Evolutionary conservation across 352 stramenopile genomes (phyloP).

Genomic region (Chrysophaeum taylorii): DNA sequence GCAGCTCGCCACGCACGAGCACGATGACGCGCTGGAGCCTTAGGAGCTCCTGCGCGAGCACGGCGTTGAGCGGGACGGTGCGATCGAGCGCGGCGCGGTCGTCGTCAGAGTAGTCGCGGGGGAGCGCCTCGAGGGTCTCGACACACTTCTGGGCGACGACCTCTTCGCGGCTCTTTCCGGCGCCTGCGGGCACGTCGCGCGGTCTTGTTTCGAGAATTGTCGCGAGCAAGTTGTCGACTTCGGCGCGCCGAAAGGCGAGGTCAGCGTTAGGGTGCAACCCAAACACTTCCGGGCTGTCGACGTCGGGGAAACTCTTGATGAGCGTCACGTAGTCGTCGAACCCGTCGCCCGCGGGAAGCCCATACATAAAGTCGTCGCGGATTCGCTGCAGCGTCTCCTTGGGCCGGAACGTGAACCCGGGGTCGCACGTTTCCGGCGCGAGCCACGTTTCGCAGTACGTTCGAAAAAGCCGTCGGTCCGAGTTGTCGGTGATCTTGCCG

Average conservation of each 20-base stretch:
- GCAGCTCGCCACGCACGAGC: slow-evolving; percentile 70
- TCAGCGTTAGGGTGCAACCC: slow-evolving; percentile 86
- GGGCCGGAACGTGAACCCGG: slow-evolving; percentile 76
- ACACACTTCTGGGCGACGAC: slow-evolving; percentile 76
- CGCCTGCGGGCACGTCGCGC: slow-evolving; percentile 52
- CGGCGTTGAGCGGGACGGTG: slow-evolving; percentile 78
- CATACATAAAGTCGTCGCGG: slow-evolving; percentile 49
- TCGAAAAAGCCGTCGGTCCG: slow-evolving; percentile 82
- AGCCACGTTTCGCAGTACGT: slow-evolving; percentile 80
- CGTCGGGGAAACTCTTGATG: slow-evolving; percentile 67
- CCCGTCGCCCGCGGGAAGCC: slow-evolving; percentile 4
- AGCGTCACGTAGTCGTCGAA: slow-evolving; percentile 76
- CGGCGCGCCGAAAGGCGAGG: slow-evolving; percentile 82
- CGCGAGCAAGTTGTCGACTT: slow-evolving; percentile 71
- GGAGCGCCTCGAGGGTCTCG: slow-evolving; percentile 68
- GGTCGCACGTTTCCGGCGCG: slow-evolving; percentile 42
- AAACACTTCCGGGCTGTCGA: slow-evolving; percentile 87
- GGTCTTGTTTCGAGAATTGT: slow-evolving; percentile 83
- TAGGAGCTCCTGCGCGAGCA: slow-evolving; percentile 87
- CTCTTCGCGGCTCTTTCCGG: slow-evolving; percentile 72
- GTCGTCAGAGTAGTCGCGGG: slow-evolving; percentile 65
- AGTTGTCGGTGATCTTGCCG: slow-evolving; percentile 89
- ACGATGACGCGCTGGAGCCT: slow-evolving; percentile 74
- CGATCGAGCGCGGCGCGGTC: slow-evolving; percentile 16
- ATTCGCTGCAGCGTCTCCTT: slow-evolving; percentile 67